phyloP scores from a whole-genome alignment of 306 rosid genomes.

The Quercus parvula region DNA sequence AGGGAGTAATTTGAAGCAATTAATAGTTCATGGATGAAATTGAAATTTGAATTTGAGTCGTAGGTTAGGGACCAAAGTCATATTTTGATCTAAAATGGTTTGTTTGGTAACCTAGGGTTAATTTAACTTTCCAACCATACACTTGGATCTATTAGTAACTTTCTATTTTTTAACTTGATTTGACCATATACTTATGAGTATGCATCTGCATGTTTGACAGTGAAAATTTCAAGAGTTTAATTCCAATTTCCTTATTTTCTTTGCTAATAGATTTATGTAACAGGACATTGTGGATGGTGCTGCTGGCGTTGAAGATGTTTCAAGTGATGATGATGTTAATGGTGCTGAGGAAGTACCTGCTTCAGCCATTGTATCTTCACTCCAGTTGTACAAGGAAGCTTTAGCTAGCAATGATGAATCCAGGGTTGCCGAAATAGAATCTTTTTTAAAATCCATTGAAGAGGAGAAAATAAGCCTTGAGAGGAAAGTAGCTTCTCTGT shows the following conservation, averaged over 20 bases:
- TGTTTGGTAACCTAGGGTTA: not conserved
- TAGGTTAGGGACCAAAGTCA: no score
- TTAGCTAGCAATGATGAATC: conserved; percentile 60
- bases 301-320: conserved; percentile 36
- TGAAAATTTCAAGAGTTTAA: conserved; percentile 10
- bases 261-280: conserved; percentile 37
- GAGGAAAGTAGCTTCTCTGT: conserved; percentile 47
- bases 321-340: conserved; percentile 38
- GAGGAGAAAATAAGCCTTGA: conserved; percentile 61
- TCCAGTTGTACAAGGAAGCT: conserved; percentile 77
- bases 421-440: conserved; percentile 63
- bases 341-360: conserved; percentile 46
- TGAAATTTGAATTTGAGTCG: no score
- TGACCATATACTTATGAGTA: not conserved
- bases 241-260: conserved; percentile 15
- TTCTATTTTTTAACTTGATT: not conserved
- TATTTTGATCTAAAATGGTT: not conserved
- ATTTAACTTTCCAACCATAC: not conserved
- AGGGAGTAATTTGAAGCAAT: no score
- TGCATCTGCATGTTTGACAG: not conserved
- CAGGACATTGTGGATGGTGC: conserved; percentile 74
- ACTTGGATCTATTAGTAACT: not conserved
- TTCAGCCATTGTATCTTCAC: conserved; percentile 47
- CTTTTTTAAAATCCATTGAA: conserved; percentile 63
- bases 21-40: no score